Base-by-base conservation (phyloP, 1,139 yeast species). In the Scheffersomyces quercinus region DNA sequence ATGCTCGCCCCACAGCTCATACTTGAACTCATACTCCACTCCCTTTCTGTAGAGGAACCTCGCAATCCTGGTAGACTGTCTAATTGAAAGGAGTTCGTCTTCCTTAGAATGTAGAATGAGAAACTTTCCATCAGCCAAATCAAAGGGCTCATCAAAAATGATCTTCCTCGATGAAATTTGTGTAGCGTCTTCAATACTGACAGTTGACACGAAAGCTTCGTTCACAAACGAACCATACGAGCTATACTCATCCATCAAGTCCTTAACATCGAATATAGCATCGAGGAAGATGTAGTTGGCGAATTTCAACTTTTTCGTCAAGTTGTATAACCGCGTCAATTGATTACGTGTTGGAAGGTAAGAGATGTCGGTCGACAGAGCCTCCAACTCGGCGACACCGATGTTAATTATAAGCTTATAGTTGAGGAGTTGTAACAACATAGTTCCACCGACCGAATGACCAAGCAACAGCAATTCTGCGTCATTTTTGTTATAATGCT, bases 401-500 rank as follows among this genome's bases (percentile, higher is more conserved):
- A 11, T 28, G 9, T 40, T 39, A 4, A 64, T 40, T 4, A 65
- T 51, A 20, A 52, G 47, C 14, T 45, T 43, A 42, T 51, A 59
- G 44, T 69, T 67, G 16, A 82, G 51, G 5, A 82, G 54, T 58
- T 88, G 95, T 29, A 85, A 66, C 2, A 79, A 71, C 38, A 89
- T 59, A 3, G 88, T 82, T 1, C 93, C 89, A 0, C 97, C 96
- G 2, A 85, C 95, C 0, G 95, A 86, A 62, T 89, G 96, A 0
- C 96, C 96, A 5, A 81, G 71, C 5, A 82, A 47, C 46, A 68
- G 67, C 13, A 72, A 48, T 14, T 65, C 51, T 0, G 42, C 43
- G 2, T 53, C 41, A 0, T 48, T 50, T 20, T 20, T 20, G 15
- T 31, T 31, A 37, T 51, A 53, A 5, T 53, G 40, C 1, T 41